A percentile compares a stretch with the other conserved stretches of the same genome.
Evolutionary conservation across 2,329 filamentous ascomycete species (phyloP).

Genomic region (Nemania sp.): DNA sequence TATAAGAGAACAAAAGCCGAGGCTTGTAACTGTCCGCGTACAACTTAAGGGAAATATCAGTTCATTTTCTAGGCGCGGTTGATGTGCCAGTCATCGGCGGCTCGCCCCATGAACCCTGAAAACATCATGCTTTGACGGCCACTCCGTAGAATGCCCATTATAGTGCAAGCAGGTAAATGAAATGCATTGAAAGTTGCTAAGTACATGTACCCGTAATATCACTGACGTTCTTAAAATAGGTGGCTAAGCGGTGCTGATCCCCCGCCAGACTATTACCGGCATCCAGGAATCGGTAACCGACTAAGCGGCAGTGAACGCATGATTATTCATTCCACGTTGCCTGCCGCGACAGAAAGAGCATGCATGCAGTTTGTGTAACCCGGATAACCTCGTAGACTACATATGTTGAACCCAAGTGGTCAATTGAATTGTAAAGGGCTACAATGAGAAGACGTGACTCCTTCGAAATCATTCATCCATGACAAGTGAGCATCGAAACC

Average conservation of each 20-base stretch:
- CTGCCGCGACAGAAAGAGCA: too few relatives aligned
- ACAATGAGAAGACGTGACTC: too few relatives aligned
- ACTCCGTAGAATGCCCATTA: neutral
- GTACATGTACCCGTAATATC: too few relatives aligned
- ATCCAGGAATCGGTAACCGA: constrained; percentile 7
- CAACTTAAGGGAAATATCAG: constrained; percentile 14
- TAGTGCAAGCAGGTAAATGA: neutral
- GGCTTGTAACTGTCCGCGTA: constrained; percentile 1
- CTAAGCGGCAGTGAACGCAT: constrained; percentile 5
- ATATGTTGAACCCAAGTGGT: too few relatives aligned
- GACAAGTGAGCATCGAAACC: neutral
- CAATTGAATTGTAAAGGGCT: too few relatives aligned
- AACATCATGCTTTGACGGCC: neutral
- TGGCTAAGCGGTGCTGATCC: constrained; percentile 9
- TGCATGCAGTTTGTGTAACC: neutral
- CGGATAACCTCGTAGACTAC: too few relatives aligned
- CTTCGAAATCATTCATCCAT: neutral
- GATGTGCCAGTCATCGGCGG: neutral
- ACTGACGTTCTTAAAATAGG: too few relatives aligned
- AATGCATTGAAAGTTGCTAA: too few relatives aligned
- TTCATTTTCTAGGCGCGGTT: constrained; percentile 10
- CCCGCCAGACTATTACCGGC: neutral
- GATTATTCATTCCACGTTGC: neutral
- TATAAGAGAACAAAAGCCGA: neutral
- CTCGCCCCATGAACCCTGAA: constrained; percentile 13